These are phyloP conservation scores for Boletus huronensis DNA, from an alignment of 768 basidiomycete species.

Conservation along the genomic window DNA sequence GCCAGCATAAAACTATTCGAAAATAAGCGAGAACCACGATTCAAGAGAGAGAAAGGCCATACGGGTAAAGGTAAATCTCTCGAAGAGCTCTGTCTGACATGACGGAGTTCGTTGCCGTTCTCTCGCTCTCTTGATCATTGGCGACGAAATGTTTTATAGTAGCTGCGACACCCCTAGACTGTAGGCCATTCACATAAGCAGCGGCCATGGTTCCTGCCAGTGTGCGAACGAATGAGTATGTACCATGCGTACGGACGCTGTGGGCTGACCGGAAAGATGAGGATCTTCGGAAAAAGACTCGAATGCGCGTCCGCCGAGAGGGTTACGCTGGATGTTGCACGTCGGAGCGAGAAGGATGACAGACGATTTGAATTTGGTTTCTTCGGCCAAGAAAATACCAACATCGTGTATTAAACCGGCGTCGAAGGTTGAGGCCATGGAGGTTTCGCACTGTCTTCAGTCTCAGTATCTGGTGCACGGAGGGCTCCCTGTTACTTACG, in stretches of 20 bases:
- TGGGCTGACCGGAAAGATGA: background rate
- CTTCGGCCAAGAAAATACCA: background rate
- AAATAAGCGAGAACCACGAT: background rate
- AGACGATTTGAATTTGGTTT: background rate
- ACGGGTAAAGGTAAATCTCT: background rate
- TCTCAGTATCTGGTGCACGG: background rate
- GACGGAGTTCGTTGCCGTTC: background rate
- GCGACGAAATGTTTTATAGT: background rate
- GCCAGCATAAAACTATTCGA: background rate
- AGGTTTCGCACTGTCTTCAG: background rate
- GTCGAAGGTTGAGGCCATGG: background rate
- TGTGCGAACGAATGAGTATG: background rate
- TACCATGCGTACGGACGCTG: background rate
- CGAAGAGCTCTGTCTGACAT: background rate
- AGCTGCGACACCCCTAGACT: background rate
- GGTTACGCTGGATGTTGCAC: background rate
- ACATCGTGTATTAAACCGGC: background rate
- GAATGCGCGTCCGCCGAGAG: background rate
- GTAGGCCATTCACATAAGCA: background rate
- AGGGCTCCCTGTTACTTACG: background rate
- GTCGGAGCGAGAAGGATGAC: background rate
- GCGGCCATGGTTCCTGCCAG: background rate
- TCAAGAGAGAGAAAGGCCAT: background rate
- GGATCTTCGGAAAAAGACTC: background rate
- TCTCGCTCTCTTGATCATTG: background rate